Evolutionary conservation across 164 flowering plant species (phyloP), one percentile per base, ranked within the genome.

Genomic region (Protea cynaroides): DNA sequence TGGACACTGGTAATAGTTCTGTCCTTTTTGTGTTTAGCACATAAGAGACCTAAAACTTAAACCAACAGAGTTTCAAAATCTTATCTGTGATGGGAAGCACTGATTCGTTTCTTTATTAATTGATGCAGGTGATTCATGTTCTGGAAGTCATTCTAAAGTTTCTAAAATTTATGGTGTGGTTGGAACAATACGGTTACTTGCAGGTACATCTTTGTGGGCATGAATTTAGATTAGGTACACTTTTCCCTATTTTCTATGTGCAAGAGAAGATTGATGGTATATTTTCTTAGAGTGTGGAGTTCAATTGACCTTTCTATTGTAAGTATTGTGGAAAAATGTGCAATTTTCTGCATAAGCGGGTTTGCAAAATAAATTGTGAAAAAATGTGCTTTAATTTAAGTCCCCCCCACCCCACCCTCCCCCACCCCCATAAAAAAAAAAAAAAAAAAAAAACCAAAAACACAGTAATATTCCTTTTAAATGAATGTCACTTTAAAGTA

Each of bases 171-270:
- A 76, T 80, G 97, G 96, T 4, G 83, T 92, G 25, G 90, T 67
- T 62, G 96, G 96, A 74, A 87, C 90, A 55, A 89, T 92, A 63
- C 80, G 89, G 74, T 65, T 89, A 65, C 83, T 92, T 18, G 89
- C 89, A 74, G 96, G 97, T 89, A 82, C 25, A 11, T 22, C 22
- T 66, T 34, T 36, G 0, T 24, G 15, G 17, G 4, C 24, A 24
- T 18, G 25, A 23, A 13, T 29, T 25, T 57, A 18, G 46, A 53
- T 29, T 25, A 23, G 56, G 24, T 50, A 21, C 17, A 19, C 36
- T 25, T 7, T 18, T 40, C 10, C 9, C 46, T 12, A 40, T 12
- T 19, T 7, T 21, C 9, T 38, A 63, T 49, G 12, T 43, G 36
- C 10, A 47, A 17, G 34, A 7, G 29, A 24, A 24, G 8, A 25